Conservation (phyloP, 208 protist genomes). For the Naegleria lovaniensis region DNA sequence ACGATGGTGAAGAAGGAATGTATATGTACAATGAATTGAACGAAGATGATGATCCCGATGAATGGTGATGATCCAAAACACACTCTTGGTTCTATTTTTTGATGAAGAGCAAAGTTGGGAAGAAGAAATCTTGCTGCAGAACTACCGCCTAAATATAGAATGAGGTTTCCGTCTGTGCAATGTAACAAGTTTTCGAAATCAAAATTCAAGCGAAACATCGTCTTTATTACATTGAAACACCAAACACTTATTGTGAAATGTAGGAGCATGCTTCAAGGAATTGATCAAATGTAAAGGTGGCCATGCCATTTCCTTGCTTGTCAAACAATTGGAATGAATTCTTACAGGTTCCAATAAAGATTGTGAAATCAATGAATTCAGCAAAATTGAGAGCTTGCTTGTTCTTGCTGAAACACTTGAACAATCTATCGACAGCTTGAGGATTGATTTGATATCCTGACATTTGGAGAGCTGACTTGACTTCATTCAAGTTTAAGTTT, state of each 20-base stretch:
- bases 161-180: no score
- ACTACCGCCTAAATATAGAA: no score
- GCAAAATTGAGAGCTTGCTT: not conserved
- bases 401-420: constrained; percentile 20
- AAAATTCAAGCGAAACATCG: no score
- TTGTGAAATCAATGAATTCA: not conserved
- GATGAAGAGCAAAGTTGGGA: no score
- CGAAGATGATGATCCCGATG: no score
- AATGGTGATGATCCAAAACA: no score
- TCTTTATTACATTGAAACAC: no score
- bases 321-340: not conserved
- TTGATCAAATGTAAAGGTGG: not conserved
- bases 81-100: no score
- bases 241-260: not conserved
- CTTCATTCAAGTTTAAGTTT: constrained; percentile 26
- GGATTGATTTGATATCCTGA: constrained; percentile 22
- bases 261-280: not conserved
- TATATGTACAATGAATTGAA: no score
- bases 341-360: not conserved
- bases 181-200: no score
- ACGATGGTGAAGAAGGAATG: no score
- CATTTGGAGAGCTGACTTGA: not conserved
- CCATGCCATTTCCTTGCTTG: not conserved
- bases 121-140: no score
- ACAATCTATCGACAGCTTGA: not conserved